These are phyloP conservation scores for Neoarthrinium moseri DNA, from an alignment of 2,329 filamentous ascomycete species.

Conservation along the genomic window DNA sequence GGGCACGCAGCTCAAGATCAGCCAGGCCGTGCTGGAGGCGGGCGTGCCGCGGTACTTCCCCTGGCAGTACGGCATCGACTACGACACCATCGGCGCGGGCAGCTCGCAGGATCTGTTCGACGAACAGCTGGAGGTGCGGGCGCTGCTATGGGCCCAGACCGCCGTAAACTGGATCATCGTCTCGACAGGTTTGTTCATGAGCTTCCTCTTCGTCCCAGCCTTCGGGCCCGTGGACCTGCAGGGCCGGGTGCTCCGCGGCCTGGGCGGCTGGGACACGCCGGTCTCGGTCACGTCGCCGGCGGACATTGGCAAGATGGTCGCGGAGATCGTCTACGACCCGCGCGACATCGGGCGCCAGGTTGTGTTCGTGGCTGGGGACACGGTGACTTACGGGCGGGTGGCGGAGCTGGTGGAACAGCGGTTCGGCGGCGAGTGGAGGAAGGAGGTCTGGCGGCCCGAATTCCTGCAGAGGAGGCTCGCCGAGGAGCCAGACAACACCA, in stretches of 20 bases:
- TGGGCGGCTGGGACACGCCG: conserved; percentile 40
- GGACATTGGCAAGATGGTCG: conserved; percentile 63
- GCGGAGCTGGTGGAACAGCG: conserved; percentile 46
- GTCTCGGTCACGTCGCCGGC: conserved; percentile 30
- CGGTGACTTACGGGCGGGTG: conserved; percentile 47
- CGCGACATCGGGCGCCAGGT: conserved; percentile 30
- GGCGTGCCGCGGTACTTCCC: conserved; percentile 56
- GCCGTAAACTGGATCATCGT: conserved; percentile 61
- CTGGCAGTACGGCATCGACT: conserved; percentile 75
- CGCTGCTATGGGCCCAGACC: conserved; percentile 45
- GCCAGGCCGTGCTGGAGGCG: conserved; percentile 52
- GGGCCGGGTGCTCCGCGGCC: conserved; percentile 42
- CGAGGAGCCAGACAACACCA: conserved; percentile 40
- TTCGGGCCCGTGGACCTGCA: conserved; percentile 62
- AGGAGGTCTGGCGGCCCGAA: conserved; percentile 42
- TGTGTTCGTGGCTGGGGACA: conserved; percentile 54
- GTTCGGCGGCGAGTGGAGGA: conserved; percentile 36
- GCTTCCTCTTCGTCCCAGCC: conserved; percentile 61
- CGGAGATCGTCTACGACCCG: conserved; percentile 50
- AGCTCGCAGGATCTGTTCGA: conserved; percentile 65
- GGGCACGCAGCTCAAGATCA: conserved; percentile 58
- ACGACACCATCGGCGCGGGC: conserved; percentile 60
- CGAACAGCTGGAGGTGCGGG: conserved; percentile 62
- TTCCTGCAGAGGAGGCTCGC: conserved; percentile 37
- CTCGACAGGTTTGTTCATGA: conserved; percentile 69